Evolutionary conservation across 768 basidiomycete genomes (phyloP).

Genomic region (Fomitopsis serialis): DNA sequence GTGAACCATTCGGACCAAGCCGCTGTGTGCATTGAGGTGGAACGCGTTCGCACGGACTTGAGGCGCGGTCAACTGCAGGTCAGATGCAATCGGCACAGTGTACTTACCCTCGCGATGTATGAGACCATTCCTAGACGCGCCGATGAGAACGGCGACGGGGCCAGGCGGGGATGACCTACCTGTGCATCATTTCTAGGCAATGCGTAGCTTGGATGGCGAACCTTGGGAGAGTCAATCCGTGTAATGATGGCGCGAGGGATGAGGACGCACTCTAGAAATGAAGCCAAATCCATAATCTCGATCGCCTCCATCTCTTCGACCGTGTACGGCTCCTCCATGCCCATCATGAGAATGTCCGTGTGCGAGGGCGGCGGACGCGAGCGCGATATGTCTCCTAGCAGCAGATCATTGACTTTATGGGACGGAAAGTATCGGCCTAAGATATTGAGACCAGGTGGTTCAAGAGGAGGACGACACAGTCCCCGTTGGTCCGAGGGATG

Average conservation of each 20-base stretch:
- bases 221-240: slow-evolving; percentile 26
- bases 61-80: not conserved
- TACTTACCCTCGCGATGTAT: slow-evolving; percentile 62
- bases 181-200: slow-evolving; percentile 62
- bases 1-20: slow-evolving; percentile 65
- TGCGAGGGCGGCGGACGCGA: slow-evolving; percentile 36
- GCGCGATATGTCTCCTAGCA: slow-evolving; percentile 51
- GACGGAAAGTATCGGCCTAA: slow-evolving; percentile 68
- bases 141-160: slow-evolving; percentile 3
- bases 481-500: slow-evolving; percentile 59
- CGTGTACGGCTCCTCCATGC: slow-evolving; percentile 38
- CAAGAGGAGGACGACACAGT: slow-evolving; percentile 68
- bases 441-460: slow-evolving; percentile 61
- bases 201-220: slow-evolving; percentile 74
- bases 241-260: not conserved
- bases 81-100: not conserved
- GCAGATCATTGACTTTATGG: slow-evolving; percentile 58
- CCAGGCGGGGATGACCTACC: slow-evolving; percentile 27
- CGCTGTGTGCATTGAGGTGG: slow-evolving; percentile 65
- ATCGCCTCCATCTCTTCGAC: slow-evolving; percentile 52
- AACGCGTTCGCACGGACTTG: slow-evolving; percentile 72
- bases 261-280: slow-evolving; percentile 60
- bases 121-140: slow-evolving; percentile 39
- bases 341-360: slow-evolving; percentile 47
- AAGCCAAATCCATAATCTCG: slow-evolving; percentile 73